Conservation (phyloP, 1,284 basidiomycete species). For the Malassezia dermatis region DNA sequence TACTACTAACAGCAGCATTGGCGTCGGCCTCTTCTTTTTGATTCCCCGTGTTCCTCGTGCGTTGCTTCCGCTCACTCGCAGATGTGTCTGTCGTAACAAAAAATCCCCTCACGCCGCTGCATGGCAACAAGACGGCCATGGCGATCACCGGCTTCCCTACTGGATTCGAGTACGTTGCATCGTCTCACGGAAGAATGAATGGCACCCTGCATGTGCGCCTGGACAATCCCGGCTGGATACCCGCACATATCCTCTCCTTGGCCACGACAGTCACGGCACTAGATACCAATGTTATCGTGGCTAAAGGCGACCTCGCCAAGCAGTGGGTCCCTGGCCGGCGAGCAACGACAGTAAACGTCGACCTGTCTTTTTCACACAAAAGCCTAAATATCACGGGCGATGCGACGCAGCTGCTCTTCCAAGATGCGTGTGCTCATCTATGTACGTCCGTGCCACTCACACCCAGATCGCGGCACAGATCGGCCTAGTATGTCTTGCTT, state of each 20-base stretch:
- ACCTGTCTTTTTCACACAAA: conserved; percentile 8
- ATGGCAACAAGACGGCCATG: conserved; percentile 1
- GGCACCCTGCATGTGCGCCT: conserved; percentile 9
- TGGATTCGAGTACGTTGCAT: conserved; percentile 6
- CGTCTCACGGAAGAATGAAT: conserved; percentile 10
- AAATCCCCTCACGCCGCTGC: background rate
- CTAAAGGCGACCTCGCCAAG: background rate
- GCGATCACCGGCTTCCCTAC: background rate
- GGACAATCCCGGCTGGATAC: conserved; percentile 15
- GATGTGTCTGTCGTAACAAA: background rate
- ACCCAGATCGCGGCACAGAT: background rate
- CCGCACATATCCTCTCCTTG: conserved; percentile 3
- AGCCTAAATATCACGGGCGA: conserved; percentile 14
- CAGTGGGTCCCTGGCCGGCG: conserved; percentile 7
- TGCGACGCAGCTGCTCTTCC: conserved; percentile 12
- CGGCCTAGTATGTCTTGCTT: conserved; percentile 2
- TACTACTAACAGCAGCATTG: background rate
- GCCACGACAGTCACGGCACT: background rate
- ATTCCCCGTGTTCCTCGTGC: conserved; percentile 14
- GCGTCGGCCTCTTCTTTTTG: conserved; percentile 10
- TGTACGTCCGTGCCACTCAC: conserved; percentile 7
- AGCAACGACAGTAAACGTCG: background rate
- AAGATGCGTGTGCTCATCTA: conserved; percentile 15
- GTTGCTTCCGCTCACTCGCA: conserved; percentile 1
- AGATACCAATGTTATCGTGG: conserved; percentile 1